Conservation (phyloP, 1,284 basidiomycete genomes). For the Moesziomyces sp. region DNA sequence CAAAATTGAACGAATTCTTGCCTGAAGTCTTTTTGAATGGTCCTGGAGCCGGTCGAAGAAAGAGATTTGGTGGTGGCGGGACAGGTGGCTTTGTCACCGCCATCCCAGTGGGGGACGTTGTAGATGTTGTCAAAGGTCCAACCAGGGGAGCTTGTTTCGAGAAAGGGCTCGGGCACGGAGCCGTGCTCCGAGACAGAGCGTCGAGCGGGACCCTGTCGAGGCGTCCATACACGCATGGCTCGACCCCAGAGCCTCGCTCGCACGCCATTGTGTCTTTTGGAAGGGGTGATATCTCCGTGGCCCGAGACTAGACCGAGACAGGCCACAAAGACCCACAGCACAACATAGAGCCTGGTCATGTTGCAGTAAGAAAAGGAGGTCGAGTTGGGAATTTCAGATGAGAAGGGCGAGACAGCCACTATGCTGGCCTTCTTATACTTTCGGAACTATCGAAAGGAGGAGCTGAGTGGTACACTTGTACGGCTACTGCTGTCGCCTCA, state of each 20-base stretch:
- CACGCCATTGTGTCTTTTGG: not conserved
- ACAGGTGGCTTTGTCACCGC: constrained; percentile 21
- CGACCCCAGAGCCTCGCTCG: not conserved
- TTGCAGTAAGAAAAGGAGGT: not conserved
- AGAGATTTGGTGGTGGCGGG: not conserved
- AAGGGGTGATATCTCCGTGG: not conserved
- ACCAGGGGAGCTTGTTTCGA: constrained; percentile 12
- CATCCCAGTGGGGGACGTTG: constrained; percentile 27
- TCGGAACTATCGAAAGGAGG: not conserved
- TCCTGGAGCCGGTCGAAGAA: not conserved
- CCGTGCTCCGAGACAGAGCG: constrained; percentile 7
- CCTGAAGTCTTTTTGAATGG: not conserved
- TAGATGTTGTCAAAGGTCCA: constrained; percentile 19
- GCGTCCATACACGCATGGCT: constrained; percentile 23
- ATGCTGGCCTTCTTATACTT: not conserved
- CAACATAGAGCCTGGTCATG: not conserved
- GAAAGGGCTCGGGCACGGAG: constrained; percentile 16
- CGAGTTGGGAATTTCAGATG: not conserved
- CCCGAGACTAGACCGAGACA: not conserved
- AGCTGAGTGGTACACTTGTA: too few species aligned
- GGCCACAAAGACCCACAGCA: not conserved
- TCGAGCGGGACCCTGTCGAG: constrained; percentile 16
- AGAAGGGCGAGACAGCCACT: too few species aligned
- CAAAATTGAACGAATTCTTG: constrained; percentile 11
- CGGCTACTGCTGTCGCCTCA: too few species aligned